A percentile compares a stretch with the other conserved stretches of the same genome.
Conservation (phyloP, 331 rosid genomes). For the Quercus phellos region DNA sequence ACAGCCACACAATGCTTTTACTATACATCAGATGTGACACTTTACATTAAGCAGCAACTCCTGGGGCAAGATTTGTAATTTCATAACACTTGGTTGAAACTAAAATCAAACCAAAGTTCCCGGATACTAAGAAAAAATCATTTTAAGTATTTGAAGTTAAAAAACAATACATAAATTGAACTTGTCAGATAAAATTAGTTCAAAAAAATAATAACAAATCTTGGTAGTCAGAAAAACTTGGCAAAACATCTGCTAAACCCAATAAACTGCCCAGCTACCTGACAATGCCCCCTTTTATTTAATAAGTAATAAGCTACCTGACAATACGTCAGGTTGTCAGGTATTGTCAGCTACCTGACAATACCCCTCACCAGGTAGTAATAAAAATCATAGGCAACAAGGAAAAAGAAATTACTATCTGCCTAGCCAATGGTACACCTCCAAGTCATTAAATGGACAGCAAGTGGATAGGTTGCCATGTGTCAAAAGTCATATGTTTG, state of each 20-base stretch:
- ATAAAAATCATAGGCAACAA: background rate
- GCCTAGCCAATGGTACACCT: slow-evolving; percentile 6
- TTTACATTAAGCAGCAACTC: background rate
- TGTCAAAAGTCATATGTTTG: slow-evolving; percentile 19
- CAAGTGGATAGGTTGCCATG: background rate
- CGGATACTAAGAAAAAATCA: background rate
- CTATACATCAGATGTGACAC: background rate
- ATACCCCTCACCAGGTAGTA: background rate
- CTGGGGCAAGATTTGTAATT: background rate
- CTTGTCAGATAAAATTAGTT: background rate
- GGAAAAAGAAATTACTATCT: background rate
- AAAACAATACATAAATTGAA: background rate
- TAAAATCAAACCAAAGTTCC: background rate
- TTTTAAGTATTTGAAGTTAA: background rate
- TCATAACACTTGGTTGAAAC: background rate
- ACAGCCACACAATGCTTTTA: background rate
- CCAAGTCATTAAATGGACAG: slow-evolving; percentile 4
- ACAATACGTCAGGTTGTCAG: too few species aligned
- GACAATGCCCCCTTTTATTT: background rate
- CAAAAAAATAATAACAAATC: background rate
- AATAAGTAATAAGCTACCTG: too few species aligned
- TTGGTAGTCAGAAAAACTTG: background rate
- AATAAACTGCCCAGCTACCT: background rate
- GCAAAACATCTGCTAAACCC: background rate
- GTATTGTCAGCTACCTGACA: background rate